Evolutionary conservation across 129 eudicot genomes (phyloP).

Genomic region (Rutidosis leptorrhynchoides): DNA sequence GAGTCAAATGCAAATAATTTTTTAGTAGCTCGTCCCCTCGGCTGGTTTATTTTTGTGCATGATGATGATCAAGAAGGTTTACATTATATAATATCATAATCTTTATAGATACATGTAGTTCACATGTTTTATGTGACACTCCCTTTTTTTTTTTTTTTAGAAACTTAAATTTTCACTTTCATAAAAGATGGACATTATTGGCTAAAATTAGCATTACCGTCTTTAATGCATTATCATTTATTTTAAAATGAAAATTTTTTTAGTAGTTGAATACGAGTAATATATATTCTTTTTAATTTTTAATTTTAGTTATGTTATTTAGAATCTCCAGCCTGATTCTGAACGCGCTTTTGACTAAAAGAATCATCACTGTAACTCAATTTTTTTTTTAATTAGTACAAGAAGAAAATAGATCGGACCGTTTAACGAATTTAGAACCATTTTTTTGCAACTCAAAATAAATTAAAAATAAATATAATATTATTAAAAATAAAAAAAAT

Average conservation of each 20-base stretch:
- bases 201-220: too few species aligned
- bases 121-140: too few species aligned
- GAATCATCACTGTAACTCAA: conserved; percentile 4
- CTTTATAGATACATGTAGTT: too few species aligned
- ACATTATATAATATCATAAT: too few species aligned
- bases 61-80: too few species aligned
- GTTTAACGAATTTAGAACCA: conserved; percentile 22
- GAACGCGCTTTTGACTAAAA: conserved; percentile 37
- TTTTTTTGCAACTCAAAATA: neutral
- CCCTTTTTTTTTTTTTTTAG: too few species aligned
- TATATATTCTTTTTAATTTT: neutral
- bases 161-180: too few species aligned
- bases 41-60: too few species aligned
- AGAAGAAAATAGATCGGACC: conserved; percentile 17
- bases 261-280: neutral
- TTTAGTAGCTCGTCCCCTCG: too few species aligned
- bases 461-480: neutral
- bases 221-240: too few species aligned
- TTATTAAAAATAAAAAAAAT: conserved; percentile 1
- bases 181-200: too few species aligned
- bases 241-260: neutral
- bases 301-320: neutral
- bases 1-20: too few species aligned
- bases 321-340: conserved; percentile 11
- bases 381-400: neutral